Conservation (phyloP, 2,329 filamentous ascomycete species). For the Nothopassalora personata region DNA sequence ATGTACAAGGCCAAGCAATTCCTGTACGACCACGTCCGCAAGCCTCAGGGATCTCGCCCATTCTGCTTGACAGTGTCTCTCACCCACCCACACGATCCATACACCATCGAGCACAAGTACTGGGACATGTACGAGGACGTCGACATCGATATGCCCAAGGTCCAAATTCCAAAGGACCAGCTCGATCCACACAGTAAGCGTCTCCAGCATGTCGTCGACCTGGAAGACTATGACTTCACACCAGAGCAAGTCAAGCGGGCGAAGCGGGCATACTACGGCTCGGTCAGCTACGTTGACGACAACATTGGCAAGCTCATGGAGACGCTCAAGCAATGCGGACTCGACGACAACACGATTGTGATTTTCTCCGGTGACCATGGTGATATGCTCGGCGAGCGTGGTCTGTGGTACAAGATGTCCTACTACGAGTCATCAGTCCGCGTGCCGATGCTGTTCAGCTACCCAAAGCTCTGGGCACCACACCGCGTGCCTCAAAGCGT, state of each 20-base stretch:
- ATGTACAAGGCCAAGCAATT: constrained; percentile 89
- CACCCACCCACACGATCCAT: constrained; percentile 91
- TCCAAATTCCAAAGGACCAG: constrained; percentile 71
- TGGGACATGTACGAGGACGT: constrained; percentile 89
- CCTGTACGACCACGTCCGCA: constrained; percentile 83
- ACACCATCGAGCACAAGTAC: constrained; percentile 88
- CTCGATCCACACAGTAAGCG: constrained; percentile 84
- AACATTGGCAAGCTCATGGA: constrained; percentile 78
- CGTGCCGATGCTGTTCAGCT: constrained; percentile 79
- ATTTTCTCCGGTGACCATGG: constrained; percentile 92
- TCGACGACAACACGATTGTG: constrained; percentile 81
- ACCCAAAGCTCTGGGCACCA: constrained; percentile 68
- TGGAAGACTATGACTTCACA: constrained; percentile 77
- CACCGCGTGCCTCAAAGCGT: constrained; percentile 78
- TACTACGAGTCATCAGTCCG: constrained; percentile 90
- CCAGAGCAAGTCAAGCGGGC: constrained; percentile 82
- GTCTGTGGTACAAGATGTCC: constrained; percentile 96
- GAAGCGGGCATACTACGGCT: constrained; percentile 83
- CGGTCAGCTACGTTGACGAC: constrained; percentile 90
- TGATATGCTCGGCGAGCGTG: constrained; percentile 90
- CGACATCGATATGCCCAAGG: constrained; percentile 76
- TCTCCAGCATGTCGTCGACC: constrained; percentile 77
- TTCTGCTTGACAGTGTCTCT: constrained; percentile 89
- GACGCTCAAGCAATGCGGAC: constrained; percentile 70
- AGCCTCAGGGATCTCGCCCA: constrained; percentile 65